These are phyloP conservation scores for Cyberlindnera mississippiensis DNA, from an alignment of 805 yeast genomes.

Conservation along the genomic window DNA sequence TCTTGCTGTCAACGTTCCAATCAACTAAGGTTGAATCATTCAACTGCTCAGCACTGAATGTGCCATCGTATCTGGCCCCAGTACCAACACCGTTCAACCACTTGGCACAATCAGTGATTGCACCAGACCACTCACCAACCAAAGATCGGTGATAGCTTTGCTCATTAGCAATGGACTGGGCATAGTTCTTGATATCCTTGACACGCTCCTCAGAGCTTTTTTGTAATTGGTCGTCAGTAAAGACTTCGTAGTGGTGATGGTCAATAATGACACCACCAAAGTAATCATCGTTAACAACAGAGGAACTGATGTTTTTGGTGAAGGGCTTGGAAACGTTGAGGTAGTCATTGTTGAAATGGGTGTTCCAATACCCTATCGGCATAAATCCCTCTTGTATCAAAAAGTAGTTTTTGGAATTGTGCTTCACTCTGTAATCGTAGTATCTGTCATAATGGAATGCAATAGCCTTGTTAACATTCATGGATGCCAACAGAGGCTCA, in stretches of 20 bases:
- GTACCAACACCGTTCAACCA: conserved; percentile 69
- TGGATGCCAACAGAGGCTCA: conserved; percentile 61
- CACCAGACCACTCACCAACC: conserved; percentile 71
- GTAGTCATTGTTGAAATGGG: conserved; percentile 34
- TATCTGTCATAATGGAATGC: conserved; percentile 33
- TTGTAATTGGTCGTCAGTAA: conserved; percentile 57
- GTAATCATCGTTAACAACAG: conserved; percentile 23
- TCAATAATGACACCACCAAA: conserved; percentile 68
- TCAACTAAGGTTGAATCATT: conserved; percentile 1
- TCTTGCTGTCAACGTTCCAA: conserved; percentile 1
- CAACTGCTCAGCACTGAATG: conserved; percentile 28
- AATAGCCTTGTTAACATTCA: conserved; percentile 36
- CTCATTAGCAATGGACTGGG: conserved; percentile 22
- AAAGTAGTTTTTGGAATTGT: conserved; percentile 34
- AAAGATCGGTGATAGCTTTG: conserved; percentile 46
- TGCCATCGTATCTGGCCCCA: conserved; percentile 60
- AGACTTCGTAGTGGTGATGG: conserved; percentile 90
- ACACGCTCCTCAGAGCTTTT: conserved; percentile 33
- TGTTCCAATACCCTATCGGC: conserved; percentile 51
- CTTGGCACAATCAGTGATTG: conserved; percentile 63
- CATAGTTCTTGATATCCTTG: conserved; percentile 32
- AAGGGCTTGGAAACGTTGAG: conserved; percentile 29
- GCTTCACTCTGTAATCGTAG: conserved; percentile 24
- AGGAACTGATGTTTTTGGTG: conserved; percentile 19
- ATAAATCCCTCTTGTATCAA: conserved; percentile 67